Percentiles rank a stretch among this genome's conserved stretches.
These are phyloP conservation scores for Cicer arietinum DNA, from an alignment of 306 rosid species.

Conservation along the genomic window DNA sequence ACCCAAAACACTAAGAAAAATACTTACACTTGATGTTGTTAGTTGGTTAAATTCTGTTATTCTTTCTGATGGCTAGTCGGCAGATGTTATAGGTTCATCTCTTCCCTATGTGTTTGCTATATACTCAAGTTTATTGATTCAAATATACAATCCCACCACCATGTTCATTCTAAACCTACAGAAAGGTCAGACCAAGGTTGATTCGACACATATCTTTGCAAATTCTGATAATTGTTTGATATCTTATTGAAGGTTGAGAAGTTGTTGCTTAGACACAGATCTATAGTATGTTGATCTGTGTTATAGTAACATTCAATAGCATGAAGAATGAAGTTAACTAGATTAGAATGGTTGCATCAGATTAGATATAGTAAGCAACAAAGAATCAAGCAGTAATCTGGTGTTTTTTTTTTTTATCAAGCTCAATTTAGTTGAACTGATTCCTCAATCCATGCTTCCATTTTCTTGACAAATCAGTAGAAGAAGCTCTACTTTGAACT, in stretches of 20 bases:
- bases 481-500: constrained; percentile 2
- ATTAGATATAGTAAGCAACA: not conserved
- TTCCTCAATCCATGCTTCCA: not conserved
- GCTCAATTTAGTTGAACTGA: constrained; percentile 13
- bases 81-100: constrained; percentile 24
- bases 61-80: not conserved
- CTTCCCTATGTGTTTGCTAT: not conserved
- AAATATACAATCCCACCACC: constrained; percentile 8
- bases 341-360: not conserved
- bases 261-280: constrained; percentile 11
- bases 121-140: constrained; percentile 15
- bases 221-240: constrained; percentile 17
- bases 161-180: constrained; percentile 8
- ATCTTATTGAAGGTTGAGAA: not conserved
- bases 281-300: not conserved
- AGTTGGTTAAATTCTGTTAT: not conserved
- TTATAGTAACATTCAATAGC: not conserved
- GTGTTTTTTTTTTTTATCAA: not conserved
- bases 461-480: constrained; percentile 28
- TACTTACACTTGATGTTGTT: not conserved
- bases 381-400: not conserved
- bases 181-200: not conserved
- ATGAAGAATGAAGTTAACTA: constrained; percentile 9
- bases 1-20: not conserved
- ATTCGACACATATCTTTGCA: not conserved